Base-by-base conservation (phyloP, 305 asterid species). In the Petunia hybrid region DNA sequence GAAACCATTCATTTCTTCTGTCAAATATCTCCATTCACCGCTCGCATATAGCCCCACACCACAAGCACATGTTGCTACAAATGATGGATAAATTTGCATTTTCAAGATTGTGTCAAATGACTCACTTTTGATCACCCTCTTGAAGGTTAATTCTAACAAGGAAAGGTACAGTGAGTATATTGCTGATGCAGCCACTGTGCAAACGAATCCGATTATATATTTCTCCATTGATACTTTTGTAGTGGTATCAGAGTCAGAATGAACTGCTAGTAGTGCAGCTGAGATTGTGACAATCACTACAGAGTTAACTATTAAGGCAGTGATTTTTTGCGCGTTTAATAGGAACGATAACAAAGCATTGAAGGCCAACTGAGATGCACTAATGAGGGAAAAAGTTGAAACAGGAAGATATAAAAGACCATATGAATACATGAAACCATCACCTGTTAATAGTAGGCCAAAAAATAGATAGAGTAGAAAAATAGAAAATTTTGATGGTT, bases 291-390 rank as follows among this genome's bases (percentile, higher is more conserved):
- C 82, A 13, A 87, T 84, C 66, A 87, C 80, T 8, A 83, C 46
- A 5, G 90, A 85, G 38, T 85, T 83, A 74, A 87, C 53, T 43
- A 83, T 79, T 3, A 74, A 79, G 2, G 77, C 66, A 3, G 88
- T 85, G 78, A 87, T 45, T 46, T 85, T 87, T 59, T 83, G 86
- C 2, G 84, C 80, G 42, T 87, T 87, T 43, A 87, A 69, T 1
- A 84, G 12, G 82, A 83, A 73, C 8, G 88, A 84, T 56, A 85
- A 85, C n/a, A 83, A 12, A 4, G 80, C 85, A 76, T 85, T 87
- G 86, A 87, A 87, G 62, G 86, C 90, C 14, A 87, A 83, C 41
- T 85, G 88, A 22, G 86, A 60, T 53, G 88, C 85, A 71, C 85
- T 81, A 1, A 87, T 51, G 76, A 87, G 90, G 42, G 90, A 85